Evolutionary conservation across 1,139 yeast species (phyloP).

Genomic region (Hemisphaericaspora lyxosophila): DNA sequence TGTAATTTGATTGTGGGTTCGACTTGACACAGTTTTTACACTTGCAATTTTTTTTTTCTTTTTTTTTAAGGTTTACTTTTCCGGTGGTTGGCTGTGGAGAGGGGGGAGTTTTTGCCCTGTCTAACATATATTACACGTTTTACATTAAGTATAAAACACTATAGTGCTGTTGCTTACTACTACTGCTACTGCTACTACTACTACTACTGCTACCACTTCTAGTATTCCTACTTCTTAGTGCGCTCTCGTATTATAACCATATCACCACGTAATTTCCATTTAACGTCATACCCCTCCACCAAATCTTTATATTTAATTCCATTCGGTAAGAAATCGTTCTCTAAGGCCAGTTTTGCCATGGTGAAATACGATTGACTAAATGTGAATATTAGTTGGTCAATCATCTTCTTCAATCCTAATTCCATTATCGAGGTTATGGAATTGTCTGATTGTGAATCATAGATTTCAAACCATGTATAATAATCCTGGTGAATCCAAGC

Average conservation of each 20-base stretch:
- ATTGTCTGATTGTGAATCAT: slow-evolving; percentile 8
- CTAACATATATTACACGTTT: too few species aligned
- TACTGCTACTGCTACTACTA: too few species aligned
- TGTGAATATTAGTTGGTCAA: slow-evolving; percentile 27
- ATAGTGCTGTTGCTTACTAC: too few species aligned
- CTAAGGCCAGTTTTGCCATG: slow-evolving; percentile 21
- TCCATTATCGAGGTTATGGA: slow-evolving; percentile 33
- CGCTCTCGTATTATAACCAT: slow-evolving; percentile 24
- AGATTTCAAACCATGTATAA: slow-evolving; percentile 40
- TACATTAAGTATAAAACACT: too few species aligned
- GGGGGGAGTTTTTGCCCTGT: too few species aligned
- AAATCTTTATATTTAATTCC: slow-evolving; percentile 25
- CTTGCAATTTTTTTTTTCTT: too few species aligned
- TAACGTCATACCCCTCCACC: slow-evolving; percentile 17
- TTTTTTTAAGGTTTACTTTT: too few species aligned
- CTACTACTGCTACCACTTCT: too few species aligned
- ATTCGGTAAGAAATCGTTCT: slow-evolving; percentile 26
- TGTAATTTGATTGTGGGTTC: too few species aligned
- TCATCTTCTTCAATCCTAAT: slow-evolving; percentile 36
- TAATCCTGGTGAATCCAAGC: slow-evolving; percentile 43
- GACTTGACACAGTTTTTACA: too few species aligned
- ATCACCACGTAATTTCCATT: slow-evolving; percentile 30
- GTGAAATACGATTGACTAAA: slow-evolving; percentile 40
- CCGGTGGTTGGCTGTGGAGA: too few species aligned
- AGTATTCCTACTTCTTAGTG: slow-evolving; percentile 12